Evolutionary conservation across 495 filamentous ascomycete genomes (phyloP).

Genomic region (Emericellopsis terricola): DNA sequence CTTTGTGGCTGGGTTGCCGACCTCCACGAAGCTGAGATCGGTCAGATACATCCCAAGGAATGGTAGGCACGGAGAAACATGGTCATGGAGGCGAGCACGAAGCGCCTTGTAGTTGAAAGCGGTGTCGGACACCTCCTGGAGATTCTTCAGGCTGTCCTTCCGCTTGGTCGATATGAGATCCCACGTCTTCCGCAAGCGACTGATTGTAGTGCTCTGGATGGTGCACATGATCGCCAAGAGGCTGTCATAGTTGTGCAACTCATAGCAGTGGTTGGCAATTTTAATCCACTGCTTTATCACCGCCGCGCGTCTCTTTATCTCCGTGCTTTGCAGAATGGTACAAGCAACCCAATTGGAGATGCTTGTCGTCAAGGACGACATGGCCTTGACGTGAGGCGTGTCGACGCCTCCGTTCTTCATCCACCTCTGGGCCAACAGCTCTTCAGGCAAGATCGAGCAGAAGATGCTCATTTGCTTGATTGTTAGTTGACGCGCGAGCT

Average conservation of each 20-base stretch:
- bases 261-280: constrained; percentile 70
- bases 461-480: constrained; percentile 88
- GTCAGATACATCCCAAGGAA: constrained; percentile 97
- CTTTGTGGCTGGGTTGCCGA: constrained; percentile 71
- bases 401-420: constrained; percentile 62
- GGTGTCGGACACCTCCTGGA: constrained; percentile 71
- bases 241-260: constrained; percentile 89
- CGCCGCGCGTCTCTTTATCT: constrained; percentile 75
- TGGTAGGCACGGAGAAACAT: constrained; percentile 83
- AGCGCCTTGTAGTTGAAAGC: constrained; percentile 86
- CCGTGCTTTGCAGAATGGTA: constrained; percentile 69
- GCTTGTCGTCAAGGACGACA: constrained; percentile 85
- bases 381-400: constrained; percentile 83
- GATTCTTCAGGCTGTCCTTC: constrained; percentile 54
- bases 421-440: constrained; percentile 89
- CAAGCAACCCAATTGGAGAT: constrained; percentile 90
- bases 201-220: constrained; percentile 77
- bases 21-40: constrained; percentile 73
- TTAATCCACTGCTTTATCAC: constrained; percentile 99
- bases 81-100: constrained; percentile 68
- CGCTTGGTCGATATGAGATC: constrained; percentile 75
- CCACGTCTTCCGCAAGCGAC: constrained; percentile 86
- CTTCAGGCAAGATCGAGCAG: constrained; percentile 81
- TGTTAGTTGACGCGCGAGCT: constrained; percentile 84
- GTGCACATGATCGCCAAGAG: constrained; percentile 95